Evolutionary conservation across 805 yeast genomes (phyloP).

Genomic region (Candida qinlingensis): DNA sequence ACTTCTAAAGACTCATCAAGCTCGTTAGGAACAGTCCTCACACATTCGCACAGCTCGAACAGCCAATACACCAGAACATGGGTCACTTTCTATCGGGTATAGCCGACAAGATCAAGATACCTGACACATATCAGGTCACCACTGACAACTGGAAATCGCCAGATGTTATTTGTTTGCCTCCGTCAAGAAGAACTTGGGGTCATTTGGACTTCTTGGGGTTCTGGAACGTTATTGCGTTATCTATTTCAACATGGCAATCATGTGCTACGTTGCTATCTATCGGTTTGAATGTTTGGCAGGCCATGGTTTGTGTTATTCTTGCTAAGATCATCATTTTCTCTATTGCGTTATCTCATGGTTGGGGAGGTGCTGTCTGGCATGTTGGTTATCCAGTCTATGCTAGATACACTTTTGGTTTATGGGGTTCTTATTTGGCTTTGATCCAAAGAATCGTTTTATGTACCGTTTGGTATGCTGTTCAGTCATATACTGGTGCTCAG

Average conservation of each 20-base stretch:
- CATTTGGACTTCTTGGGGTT: slow-evolving; percentile 35
- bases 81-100: neutral
- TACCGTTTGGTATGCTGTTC: slow-evolving; percentile 42
- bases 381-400: slow-evolving; percentile 43
- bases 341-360: slow-evolving; percentile 38
- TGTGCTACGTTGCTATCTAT: slow-evolving; percentile 38
- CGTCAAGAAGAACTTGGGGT: slow-evolving; percentile 42
- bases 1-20: too few species aligned
- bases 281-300: slow-evolving; percentile 39
- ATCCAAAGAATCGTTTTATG: slow-evolving; percentile 38
- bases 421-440: slow-evolving; percentile 40
- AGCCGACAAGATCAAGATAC: slow-evolving; percentile 13
- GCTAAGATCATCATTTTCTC: slow-evolving; percentile 36
- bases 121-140: slow-evolving; percentile 17
- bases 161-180: slow-evolving; percentile 42
- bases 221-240: slow-evolving; percentile 36
- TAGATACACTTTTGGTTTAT: slow-evolving; percentile 41
- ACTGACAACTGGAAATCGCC: slow-evolving; percentile 28
- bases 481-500: slow-evolving; percentile 42
- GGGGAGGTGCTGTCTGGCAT: slow-evolving; percentile 44
- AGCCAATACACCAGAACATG: neutral
- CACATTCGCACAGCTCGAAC: too few species aligned
- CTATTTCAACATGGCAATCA: slow-evolving; percentile 36
- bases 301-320: slow-evolving; percentile 39
- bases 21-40: too few species aligned